Evolutionary conservation across 2,329 filamentous ascomycete genomes (phyloP).

Genomic region (Diaporthe eres): DNA sequence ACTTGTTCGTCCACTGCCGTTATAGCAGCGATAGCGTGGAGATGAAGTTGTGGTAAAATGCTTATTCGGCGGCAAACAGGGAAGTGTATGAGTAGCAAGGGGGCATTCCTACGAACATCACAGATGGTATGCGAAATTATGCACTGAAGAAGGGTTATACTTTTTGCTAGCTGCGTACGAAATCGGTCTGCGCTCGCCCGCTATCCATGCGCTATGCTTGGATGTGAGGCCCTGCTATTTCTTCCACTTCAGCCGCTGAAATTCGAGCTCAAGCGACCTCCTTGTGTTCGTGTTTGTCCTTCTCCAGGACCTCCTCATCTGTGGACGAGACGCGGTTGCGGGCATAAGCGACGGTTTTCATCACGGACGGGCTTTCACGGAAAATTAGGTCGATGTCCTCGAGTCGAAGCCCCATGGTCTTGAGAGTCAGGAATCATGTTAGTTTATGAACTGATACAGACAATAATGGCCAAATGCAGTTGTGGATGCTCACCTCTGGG

Average conservation of each 20-base stretch:
- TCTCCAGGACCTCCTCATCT: slow-evolving; percentile 15
- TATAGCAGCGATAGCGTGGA: no score
- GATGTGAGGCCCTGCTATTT: neutral
- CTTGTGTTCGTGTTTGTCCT: slow-evolving; percentile 5
- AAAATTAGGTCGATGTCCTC: slow-evolving; percentile 61
- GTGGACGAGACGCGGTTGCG: neutral
- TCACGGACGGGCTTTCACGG: slow-evolving; percentile 53
- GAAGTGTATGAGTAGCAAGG: no score
- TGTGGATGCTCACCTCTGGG: slow-evolving; percentile 51
- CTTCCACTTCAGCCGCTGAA: neutral
- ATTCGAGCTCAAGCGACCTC: neutral
- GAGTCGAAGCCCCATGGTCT: slow-evolving; percentile 62
- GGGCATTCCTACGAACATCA: neutral
- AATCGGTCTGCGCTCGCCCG: neutral
- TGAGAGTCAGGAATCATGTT: neutral
- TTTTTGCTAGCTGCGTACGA: neutral
- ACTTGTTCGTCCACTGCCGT: neutral
- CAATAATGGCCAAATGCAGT: neutral
- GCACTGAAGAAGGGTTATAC: neutral
- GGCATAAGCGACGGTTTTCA: slow-evolving; percentile 50
- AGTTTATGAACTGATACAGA: neutral
- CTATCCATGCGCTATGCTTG: no score
- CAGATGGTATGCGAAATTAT: neutral
- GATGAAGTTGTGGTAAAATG: no score
- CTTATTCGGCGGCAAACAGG: no score